Base-by-base conservation (phyloP, 2,329 filamentous ascomycete genomes). In the Sporothrix brunneoviolacea region DNA sequence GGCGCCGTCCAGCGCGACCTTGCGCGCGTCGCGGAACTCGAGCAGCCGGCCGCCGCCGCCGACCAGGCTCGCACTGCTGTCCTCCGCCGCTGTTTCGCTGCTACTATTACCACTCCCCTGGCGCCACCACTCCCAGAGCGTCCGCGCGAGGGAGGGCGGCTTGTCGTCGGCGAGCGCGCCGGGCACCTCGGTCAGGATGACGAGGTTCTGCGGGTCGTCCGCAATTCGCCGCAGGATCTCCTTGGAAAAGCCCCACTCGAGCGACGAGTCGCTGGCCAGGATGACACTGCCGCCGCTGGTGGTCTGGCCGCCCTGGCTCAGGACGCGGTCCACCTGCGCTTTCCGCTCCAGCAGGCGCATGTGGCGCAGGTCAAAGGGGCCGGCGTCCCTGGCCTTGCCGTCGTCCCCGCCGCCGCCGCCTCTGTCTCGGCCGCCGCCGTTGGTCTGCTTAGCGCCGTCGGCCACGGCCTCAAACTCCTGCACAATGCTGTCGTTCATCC, bases 401-500 rank as follows among this genome's bases (percentile, higher is more conserved):
- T 69, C 71, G 12, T 71, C 66, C 0, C 70, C 67, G 10, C 72
- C 69, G 19, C 68, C 70, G 4, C 70, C 65, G 0, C 86, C 85
- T 3, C 73, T 76, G 32, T 73, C 71, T 56, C 78, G 78, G 21
- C 66, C 65, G 58, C 75, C 69, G 8, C 71, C 68, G 53, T 70
- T 74, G 4, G 69, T 63, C 55, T 74, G 70, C 52, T 66, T 69
- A 8, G 3, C 68, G 72, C 55, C 53, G 33, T 80, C 78, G 2
- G 76, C 78, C 42, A 83, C 75, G 13, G 84, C 82, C 64, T 95
- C 91, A 55, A 95, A 94, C 60, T 97, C 91, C 49, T 90, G 83
- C 37, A 95, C 86, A 53, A 98, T 94, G 52, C 83, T 85, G 62
- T 96, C 91, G 63, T 97, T 91, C 91, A 98, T 97, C 93, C 93